Base-by-base conservation (phyloP, 2,329 filamentous ascomycete species). In the Penicillium nordicum region DNA sequence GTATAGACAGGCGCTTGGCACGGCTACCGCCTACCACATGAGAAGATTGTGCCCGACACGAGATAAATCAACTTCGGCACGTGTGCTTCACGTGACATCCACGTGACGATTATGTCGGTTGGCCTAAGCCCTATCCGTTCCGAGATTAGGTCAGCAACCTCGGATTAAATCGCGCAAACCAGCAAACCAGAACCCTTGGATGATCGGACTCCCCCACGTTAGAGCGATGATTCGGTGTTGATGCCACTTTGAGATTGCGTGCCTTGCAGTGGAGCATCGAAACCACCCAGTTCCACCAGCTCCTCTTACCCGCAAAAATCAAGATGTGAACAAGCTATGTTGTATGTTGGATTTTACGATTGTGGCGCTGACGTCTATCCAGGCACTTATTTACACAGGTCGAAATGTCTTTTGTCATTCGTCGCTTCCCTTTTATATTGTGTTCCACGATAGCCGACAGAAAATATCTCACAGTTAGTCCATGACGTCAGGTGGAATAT, bases 401-500 rank as follows among this genome's bases (percentile, higher is more conserved):
- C 9, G 2, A 16, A 5, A 14, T 46, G n/a, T 23, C 27, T 25
- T 25, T 32, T 25, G 18, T 42, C 32, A 29, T 45, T 34, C 34
- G n/a, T 46, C 18, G 48, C 21, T 29, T 41, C 34, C 18, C 6
- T 32, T 29, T 23, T 41, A 45, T 43, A 50, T 42, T 27, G 29
- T 50, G n/a, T 52, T 50, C 59, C 59, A 60, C 48, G 57, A 58
- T 62, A 58, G 49, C 55, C 58, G 53, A 50, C 46, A 40, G 43
- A 55, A 50, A 51, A 47, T 34, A 3, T 23, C 21, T 49, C 51
- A 14, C 40, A 12, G 53, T 36, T 41, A 49, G 51, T 50, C 44
- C 53, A 58, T 64, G 62, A 64, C 62, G 62, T 64, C 62, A 64
- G 57, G 36, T 55, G 53, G 49, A 37, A 51, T 34, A 38, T 42